Evolutionary conservation across 768 basidiomycete species (phyloP).

Genomic region (Pleurotus tuber-regium): DNA sequence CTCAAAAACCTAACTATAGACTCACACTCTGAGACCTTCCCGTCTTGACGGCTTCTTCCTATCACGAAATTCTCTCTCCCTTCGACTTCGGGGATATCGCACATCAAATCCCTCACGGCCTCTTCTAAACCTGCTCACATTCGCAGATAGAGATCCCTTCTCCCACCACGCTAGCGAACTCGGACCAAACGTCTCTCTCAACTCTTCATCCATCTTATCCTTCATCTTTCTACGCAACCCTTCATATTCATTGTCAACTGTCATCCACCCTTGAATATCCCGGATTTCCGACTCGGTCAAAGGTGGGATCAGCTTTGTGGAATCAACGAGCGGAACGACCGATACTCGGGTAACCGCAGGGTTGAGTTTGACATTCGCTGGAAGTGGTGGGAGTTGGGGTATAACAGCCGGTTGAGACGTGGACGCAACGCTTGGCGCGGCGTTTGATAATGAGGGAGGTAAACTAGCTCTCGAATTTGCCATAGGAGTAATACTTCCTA

Average conservation of each 20-base stretch:
- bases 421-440: conserved; percentile 10
- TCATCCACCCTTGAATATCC: conserved; percentile 61
- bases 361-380: conserved; percentile 45
- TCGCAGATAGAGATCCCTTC: conserved; percentile 41
- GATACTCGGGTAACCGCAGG: conserved; percentile 58
- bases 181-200: conserved; percentile 41
- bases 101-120: conserved; percentile 52
- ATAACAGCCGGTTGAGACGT: conserved; percentile 15
- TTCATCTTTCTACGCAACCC: conserved; percentile 45
- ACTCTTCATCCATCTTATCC: conserved; percentile 50
- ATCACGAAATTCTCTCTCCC: conserved; percentile 32
- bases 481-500: not conserved
- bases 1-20: conserved; percentile 25
- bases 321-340: conserved; percentile 56
- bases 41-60: conserved; percentile 53
- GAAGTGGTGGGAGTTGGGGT: conserved; percentile 39
- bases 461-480: not conserved
- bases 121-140: conserved; percentile 36
- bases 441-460: conserved; percentile 12
- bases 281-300: conserved; percentile 49
- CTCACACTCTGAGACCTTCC: conserved; percentile 77
- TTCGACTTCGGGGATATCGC: conserved; percentile 37
- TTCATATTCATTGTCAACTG: conserved; percentile 59
- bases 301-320: conserved; percentile 51
- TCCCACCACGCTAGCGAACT: conserved; percentile 59